A percentile compares a stretch with the other conserved stretches of the same genome.
Evolutionary conservation across 2,329 filamentous ascomycete genomes (phyloP).

Genomic region (Cercospora sp.): DNA sequence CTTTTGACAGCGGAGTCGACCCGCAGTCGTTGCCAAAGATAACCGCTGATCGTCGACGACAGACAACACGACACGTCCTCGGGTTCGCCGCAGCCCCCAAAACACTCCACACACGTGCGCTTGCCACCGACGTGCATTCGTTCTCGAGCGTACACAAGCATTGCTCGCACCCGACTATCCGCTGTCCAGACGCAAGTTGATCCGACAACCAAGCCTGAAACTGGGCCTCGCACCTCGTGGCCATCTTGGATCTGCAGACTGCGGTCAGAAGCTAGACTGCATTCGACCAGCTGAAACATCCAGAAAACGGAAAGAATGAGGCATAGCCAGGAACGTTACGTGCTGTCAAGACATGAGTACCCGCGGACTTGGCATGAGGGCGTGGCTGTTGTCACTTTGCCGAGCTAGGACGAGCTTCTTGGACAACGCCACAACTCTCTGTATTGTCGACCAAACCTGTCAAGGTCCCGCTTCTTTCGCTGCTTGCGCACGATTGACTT

Average conservation of each 20-base stretch:
- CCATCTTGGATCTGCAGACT: neutral
- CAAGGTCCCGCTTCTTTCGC: neutral
- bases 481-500: neutral
- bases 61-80: neutral
- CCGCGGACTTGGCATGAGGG: slow-evolving; percentile 6
- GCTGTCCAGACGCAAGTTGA: neutral
- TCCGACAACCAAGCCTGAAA: neutral
- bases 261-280: neutral
- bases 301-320: neutral
- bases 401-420: slow-evolving; percentile 10
- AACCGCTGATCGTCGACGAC: neutral
- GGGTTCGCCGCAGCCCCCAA: neutral
- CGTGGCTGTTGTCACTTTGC: neutral
- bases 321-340: slow-evolving; percentile 7
- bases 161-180: neutral
- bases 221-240: neutral
- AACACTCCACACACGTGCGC: neutral
- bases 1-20: neutral
- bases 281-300: neutral
- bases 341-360: neutral
- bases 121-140: neutral
- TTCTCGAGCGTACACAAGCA: neutral
- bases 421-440: neutral
- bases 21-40: neutral
- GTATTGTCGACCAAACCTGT: neutral